Evolutionary conservation across 2,329 filamentous ascomycete species (phyloP).

Genomic region (Xylaria sp.): DNA sequence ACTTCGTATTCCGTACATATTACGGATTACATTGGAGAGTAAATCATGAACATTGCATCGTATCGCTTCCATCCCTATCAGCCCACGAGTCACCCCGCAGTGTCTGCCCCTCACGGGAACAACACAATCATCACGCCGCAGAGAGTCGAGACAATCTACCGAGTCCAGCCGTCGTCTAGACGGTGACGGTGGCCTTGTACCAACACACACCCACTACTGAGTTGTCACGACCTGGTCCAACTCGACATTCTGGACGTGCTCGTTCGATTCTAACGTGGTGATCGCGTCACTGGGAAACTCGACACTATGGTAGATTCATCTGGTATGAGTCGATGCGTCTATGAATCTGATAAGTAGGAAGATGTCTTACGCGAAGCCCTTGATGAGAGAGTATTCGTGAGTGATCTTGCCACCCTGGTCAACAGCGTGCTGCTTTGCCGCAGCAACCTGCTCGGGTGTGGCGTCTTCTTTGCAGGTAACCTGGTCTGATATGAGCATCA

Average conservation of each 20-base stretch:
- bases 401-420: constrained; percentile 77
- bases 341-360: constrained; percentile 17
- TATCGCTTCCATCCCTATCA: background rate
- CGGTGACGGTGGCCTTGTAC: too few relatives aligned
- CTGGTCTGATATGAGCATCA: constrained; percentile 40
- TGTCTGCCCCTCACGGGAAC: constrained; percentile 14
- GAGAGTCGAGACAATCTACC: background rate
- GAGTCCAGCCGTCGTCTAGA: background rate
- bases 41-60: background rate
- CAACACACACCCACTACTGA: constrained; percentile 47
- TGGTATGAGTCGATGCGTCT: background rate
- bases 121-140: background rate
- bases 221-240: constrained; percentile 63
- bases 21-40: background rate
- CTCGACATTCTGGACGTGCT: constrained; percentile 72
- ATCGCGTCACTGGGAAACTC: constrained; percentile 64
- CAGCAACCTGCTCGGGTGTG: constrained; percentile 59
- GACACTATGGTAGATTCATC: constrained; percentile 51
- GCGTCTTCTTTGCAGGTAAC: constrained; percentile 73
- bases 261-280: constrained; percentile 58
- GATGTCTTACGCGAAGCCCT: constrained; percentile 76
- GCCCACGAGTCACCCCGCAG: constrained; percentile 7
- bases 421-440: constrained; percentile 67
- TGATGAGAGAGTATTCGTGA: constrained; percentile 81
- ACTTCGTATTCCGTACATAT: background rate